Evolutionary conservation across 2,329 filamentous ascomycete genomes (phyloP), one percentile per base, ranked within the genome.

Genomic region (Trichoderma sp.): DNA sequence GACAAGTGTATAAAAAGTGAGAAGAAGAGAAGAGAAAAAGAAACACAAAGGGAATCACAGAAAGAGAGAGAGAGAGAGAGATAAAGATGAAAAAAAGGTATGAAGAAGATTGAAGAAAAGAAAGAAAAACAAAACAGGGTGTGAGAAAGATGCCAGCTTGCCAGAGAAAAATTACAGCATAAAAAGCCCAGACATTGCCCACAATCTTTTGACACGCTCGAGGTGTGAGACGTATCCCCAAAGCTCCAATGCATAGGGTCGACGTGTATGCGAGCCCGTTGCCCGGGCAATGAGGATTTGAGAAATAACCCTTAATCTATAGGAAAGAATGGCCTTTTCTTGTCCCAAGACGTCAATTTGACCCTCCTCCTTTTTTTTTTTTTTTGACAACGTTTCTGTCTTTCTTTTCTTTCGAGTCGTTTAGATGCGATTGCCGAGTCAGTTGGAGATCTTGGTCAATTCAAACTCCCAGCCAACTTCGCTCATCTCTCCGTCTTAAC

Each of bases 371-470:
- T 70, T 69, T 70, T 70, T 65, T 72, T n/a, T 68, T 70, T 69
- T 70, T 37, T 70, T 65, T 72, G 26, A 8, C 13, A 46, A 56
- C 70, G 71, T 58, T 74, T 73, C 75, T 74, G 73, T 75, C 72
- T 75, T 63, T 75, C 72, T 75, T 63, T 69, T 59, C 59, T 76
- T 77, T 75, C 73, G 75, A 77, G 74, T 76, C 77, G 73, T 71
- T 76, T 72, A 75, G 71, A 76, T 77, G 73, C 75, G 71, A 75
- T 75, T 72, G 73, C 71, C 69, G 72, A 76, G 75, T 73, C 75
- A 73, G 73, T 71, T 76, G 70, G 70, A 72, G 60, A 72, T 59
- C 37, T 58, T 63, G 67, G 56, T 60, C 63, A 68, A 68, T 37
- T 34, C 59, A 51, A 59, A 68, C 55, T 59, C 60, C 60, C 66